A percentile compares a stretch with the other conserved stretches of the same genome.
Conservation (phyloP, 345 rosid species). For the Schrenkiella parvula region DNA sequence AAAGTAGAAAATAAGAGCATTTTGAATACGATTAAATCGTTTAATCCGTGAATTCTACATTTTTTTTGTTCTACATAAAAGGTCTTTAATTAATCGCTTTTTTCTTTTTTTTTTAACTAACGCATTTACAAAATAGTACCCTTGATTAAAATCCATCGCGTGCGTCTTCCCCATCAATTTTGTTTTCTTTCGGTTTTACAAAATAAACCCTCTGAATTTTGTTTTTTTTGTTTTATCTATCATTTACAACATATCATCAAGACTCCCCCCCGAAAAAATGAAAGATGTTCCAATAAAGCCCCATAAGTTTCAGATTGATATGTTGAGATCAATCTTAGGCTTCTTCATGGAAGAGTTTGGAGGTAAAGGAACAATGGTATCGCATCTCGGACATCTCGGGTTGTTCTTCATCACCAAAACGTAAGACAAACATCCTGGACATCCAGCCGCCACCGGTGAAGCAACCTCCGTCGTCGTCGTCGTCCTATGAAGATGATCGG, state of each 20-base stretch:
- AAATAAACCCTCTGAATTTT: neutral
- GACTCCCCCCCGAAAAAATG: neutral
- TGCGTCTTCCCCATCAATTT: neutral
- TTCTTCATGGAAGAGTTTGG: slow-evolving; percentile 28
- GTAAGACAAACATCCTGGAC: slow-evolving; percentile 79
- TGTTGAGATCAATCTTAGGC: slow-evolving; percentile 74
- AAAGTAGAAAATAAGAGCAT: no score
- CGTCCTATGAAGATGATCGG: neutral
- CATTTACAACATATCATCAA: slow-evolving; percentile 17
- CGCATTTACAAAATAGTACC: neutral
- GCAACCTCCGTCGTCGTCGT: neutral
- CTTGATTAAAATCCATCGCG: neutral
- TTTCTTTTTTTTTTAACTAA: no score
- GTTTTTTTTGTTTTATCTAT: slow-evolving; percentile 22
- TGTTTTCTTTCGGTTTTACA: neutral
- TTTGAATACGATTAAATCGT: neutral
- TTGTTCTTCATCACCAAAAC: slow-evolving; percentile 61
- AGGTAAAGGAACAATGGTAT: slow-evolving; percentile 55
- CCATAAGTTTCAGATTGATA: slow-evolving; percentile 49
- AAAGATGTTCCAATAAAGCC: neutral
- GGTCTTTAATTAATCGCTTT: no score
- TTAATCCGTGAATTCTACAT: neutral
- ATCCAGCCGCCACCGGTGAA: slow-evolving; percentile 65
- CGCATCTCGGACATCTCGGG: slow-evolving; percentile 83
- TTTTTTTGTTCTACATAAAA: no score